phyloP scores from a whole-genome alignment of 768 basidiomycete species.

The Psilocybe sp. region DNA sequence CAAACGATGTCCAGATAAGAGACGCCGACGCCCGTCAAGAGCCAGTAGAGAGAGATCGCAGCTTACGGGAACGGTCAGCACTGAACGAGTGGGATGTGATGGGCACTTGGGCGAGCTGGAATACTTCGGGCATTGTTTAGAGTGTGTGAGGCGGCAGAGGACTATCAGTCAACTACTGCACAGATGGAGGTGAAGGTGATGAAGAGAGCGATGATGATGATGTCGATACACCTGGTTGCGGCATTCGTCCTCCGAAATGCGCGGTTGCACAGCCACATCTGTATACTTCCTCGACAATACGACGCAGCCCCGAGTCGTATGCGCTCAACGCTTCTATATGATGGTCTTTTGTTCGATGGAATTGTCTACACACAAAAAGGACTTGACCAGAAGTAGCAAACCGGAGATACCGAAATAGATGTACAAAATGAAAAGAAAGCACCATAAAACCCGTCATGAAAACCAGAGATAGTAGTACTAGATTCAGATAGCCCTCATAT shows the following conservation, averaged over 20 bases:
- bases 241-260: background rate
- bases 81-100: constrained; percentile 92
- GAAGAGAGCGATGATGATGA: background rate
- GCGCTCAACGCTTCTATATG: too few species aligned
- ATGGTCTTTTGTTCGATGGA: too few species aligned
- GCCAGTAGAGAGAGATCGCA: background rate
- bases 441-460: too few species aligned
- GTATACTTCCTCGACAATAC: background rate
- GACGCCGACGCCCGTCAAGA: background rate
- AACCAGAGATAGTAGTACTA: too few species aligned
- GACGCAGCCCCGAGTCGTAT: too few species aligned
- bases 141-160: constrained; percentile 43
- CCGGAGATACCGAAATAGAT: background rate
- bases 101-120: constrained; percentile 75
- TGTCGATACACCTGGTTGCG: background rate
- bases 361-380: background rate
- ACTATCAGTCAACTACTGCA: constrained; percentile 87
- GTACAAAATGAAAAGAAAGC: background rate
- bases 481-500: too few species aligned
- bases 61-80: constrained; percentile 81
- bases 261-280: background rate
- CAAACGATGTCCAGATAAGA: too few species aligned
- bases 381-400: background rate
- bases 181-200: constrained; percentile 7
- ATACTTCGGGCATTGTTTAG: constrained; percentile 64